Evolutionary conservation across 1,139 yeast genomes (phyloP), one percentile per base, ranked within the genome.

Genomic region (Lodderomyces parapsilosis): DNA sequence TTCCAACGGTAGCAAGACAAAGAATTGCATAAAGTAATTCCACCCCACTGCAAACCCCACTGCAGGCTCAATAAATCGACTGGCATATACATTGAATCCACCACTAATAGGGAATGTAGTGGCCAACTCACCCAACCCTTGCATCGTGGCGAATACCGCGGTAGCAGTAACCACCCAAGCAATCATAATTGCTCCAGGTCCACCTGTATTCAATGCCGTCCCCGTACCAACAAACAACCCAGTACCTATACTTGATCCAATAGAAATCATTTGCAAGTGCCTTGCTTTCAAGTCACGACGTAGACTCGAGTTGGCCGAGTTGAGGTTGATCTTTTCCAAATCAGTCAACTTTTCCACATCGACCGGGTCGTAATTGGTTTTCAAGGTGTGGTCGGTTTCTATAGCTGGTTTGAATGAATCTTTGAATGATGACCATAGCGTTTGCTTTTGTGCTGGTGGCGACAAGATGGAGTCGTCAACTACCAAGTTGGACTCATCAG

Each of bases 191-290:
- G 83, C 84, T 2, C 81, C 87, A 2, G 90, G 88, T 9, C 91
- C 90, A 38, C 85, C 84, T 25, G 65, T 63, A 28, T 64, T 56
- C 39, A 83, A 62, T 20, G 74, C 74, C 18, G 56, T 48, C 13
- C 66, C 68, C 31, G 61, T 55, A 8, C 66, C 68, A 10, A 63
- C 63, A 41, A 63, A 60, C 37, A 71, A 60, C 13, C 76, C 76
- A 1, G 74, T 66, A 4, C 96, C 96, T 44, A 88, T 84, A 51
- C 91, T 85, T 17, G 94, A 87, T 15, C 94, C 96, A 40, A 88
- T 73, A 32, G 95, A 87, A 49, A 89, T 86, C 84, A 84, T 78
- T 53, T 81, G 78, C 42, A 66, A 51, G 42, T 65, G 71, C 48
- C 73, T 53, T 7, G 66, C 51, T 44, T 64, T 66, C 44, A 68